phyloP scores from a whole-genome alignment of 805 yeast genomes.

The Hanseniaspora guilliermondii region DNA sequence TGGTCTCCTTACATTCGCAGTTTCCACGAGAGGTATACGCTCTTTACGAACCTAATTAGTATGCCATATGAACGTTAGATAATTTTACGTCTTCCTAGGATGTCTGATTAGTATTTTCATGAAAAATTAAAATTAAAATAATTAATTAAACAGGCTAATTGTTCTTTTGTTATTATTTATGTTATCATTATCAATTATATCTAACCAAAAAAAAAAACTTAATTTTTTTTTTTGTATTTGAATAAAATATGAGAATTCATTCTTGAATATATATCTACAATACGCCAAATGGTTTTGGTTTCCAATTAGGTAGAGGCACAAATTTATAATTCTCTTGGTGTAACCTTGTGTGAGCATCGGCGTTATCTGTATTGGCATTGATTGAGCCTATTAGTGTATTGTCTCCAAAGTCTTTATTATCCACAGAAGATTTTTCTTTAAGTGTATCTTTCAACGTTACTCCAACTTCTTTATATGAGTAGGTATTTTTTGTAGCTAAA shows the following conservation, averaged over 20 bases:
- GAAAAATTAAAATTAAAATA: not conserved
- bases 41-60: slow-evolving; percentile 59
- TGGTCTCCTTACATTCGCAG: slow-evolving; percentile 72
- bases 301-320: slow-evolving; percentile 33
- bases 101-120: slow-evolving; percentile 49
- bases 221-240: too few relatives aligned
- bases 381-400: not conserved
- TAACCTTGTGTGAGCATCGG: too few relatives aligned
- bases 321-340: slow-evolving; percentile 18
- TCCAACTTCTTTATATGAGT: not conserved
- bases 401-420: too few relatives aligned
- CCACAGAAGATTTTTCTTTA: too few relatives aligned
- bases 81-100: slow-evolving; percentile 71
- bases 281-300: slow-evolving; percentile 44
- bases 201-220: not conserved
- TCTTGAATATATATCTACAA: slow-evolving; percentile 17
- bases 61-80: slow-evolving; percentile 70
- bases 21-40: slow-evolving; percentile 86
- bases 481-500: not conserved
- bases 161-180: not conserved
- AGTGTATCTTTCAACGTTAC: too few relatives aligned
- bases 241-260: not conserved
- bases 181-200: not conserved
- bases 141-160: not conserved
- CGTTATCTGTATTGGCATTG: not conserved